A percentile compares a stretch with the other conserved stretches of the same genome.
phyloP scores from a whole-genome alignment of 805 yeast genomes.

The Alloascoidea hylecoeti region DNA sequence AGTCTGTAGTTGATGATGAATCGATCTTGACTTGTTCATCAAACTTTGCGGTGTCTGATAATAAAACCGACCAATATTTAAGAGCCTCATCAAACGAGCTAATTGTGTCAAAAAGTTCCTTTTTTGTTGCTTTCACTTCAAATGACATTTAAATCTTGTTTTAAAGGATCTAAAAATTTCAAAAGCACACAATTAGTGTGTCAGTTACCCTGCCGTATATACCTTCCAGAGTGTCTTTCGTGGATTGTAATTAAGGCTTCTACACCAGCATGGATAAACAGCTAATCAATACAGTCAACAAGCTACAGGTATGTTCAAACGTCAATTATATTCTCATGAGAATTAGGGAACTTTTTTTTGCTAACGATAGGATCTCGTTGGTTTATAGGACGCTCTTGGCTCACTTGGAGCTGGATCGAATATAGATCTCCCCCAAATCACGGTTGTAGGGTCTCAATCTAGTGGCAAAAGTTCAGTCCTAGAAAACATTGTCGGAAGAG shows the following conservation, averaged over 20 bases:
- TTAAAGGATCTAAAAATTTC: background rate
- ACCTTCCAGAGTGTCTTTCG: background rate
- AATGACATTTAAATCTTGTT: background rate
- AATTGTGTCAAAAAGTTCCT: background rate
- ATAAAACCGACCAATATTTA: background rate
- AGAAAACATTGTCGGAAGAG: slow-evolving; percentile 86
- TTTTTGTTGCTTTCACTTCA: slow-evolving; percentile 1
- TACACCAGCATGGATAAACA: slow-evolving; percentile 48
- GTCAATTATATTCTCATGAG: no score
- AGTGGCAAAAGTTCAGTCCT: slow-evolving; percentile 82
- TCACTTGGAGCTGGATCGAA: slow-evolving; percentile 89
- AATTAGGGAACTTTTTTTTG: no score
- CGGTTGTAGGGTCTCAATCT: slow-evolving; percentile 92
- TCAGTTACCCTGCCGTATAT: background rate
- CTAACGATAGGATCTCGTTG: no score
- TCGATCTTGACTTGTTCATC: background rate
- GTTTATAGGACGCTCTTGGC: slow-evolving; percentile 91
- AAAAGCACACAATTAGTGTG: background rate
- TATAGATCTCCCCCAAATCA: slow-evolving; percentile 87
- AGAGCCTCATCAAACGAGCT: background rate
- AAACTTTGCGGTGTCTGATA: background rate
- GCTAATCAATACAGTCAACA: slow-evolving; percentile 74
- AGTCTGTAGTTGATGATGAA: background rate
- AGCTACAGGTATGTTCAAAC: slow-evolving; percentile 35
- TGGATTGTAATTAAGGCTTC: background rate